A percentile compares a stretch with the other conserved stretches of the same genome.
These are phyloP conservation scores for Blastocystis sp. DNA, from an alignment of 352 stramenopile species.

Conservation along the genomic window DNA sequence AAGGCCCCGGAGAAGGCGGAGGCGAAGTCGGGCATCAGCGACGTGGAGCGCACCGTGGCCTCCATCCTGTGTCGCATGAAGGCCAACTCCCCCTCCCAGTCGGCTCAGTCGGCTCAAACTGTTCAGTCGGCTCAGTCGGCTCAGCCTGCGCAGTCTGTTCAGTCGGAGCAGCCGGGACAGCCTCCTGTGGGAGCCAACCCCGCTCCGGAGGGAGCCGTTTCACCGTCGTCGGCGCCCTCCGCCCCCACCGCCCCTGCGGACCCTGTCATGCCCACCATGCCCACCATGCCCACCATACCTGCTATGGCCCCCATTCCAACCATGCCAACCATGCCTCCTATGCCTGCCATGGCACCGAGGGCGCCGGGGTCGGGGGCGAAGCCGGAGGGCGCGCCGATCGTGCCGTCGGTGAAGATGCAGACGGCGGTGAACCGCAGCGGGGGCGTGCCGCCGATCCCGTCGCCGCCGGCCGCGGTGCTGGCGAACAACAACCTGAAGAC, in stretches of 20 bases:
- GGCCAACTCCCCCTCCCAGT: neutral
- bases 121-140: neutral
- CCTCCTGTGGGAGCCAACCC: neutral
- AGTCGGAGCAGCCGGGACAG: neutral
- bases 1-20: neutral
- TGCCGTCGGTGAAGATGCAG: neutral
- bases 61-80: constrained; percentile 49
- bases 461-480: neutral
- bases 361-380: neutral
- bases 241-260: neutral
- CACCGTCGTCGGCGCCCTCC: neutral
- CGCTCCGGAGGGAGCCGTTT: neutral
- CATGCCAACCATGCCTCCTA: neutral
- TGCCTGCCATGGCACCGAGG: neutral
- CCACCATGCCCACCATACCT: neutral
- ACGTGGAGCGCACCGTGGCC: constrained; percentile 20
- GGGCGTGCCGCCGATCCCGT: constrained; percentile 27
- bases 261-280: neutral
- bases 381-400: neutral
- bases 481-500: neutral
- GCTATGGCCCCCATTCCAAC: neutral
- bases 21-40: neutral
- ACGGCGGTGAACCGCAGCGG: neutral
- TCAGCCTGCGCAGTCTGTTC: neutral
- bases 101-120: neutral